phyloP scores from a whole-genome alignment of 805 yeast genomes.

The Millerozyma miso region DNA sequence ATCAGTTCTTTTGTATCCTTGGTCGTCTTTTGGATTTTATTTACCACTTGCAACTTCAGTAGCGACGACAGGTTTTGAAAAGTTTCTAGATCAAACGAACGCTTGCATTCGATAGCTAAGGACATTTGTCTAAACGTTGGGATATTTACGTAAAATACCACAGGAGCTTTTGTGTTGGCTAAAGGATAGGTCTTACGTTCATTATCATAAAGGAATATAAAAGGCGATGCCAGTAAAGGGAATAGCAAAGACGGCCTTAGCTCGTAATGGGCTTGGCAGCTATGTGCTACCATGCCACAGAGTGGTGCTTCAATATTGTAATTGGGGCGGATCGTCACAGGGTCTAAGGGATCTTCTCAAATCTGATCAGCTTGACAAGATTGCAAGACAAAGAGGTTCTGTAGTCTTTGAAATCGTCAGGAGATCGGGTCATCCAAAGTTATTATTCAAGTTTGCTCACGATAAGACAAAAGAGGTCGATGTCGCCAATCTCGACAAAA shows the following conservation, averaged over 20 bases:
- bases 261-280: conserved; percentile 76
- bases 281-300: conserved; percentile 71
- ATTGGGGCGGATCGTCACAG: conserved; percentile 92
- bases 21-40: too few species aligned
- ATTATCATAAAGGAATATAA: too few species aligned
- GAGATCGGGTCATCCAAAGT: conserved; percentile 80
- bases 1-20: too few species aligned
- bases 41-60: too few species aligned
- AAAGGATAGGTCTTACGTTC: too few species aligned
- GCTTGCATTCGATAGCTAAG: too few species aligned
- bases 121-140: too few species aligned
- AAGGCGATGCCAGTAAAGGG: conserved; percentile 61
- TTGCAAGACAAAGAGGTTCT: conserved; percentile 60
- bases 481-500: conserved; percentile 65
- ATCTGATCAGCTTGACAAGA: conserved; percentile 44
- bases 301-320: conserved; percentile 77
- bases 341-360: conserved; percentile 72
- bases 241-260: conserved; percentile 51
- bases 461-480: conserved; percentile 55
- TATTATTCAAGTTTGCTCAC: conserved; percentile 35
- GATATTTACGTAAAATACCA: too few species aligned
- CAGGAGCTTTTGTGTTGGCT: too few species aligned
- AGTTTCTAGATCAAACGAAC: too few species aligned
- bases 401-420: conserved; percentile 68
- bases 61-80: too few species aligned